Conservation (phyloP, 352 stramenopile genomes). For the Pythium utonaiense region DNA sequence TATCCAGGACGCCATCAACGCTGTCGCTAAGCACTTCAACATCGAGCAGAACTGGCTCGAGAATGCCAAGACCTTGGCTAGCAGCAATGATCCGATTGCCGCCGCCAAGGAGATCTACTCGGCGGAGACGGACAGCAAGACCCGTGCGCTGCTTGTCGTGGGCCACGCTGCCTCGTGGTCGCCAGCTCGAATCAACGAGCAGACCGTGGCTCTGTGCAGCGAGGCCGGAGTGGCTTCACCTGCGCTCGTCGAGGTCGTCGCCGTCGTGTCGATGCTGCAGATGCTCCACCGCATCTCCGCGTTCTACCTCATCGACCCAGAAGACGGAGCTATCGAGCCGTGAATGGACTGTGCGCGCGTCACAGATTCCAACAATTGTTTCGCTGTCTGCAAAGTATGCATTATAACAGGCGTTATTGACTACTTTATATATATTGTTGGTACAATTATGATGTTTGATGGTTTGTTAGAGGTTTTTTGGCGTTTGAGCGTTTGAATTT, state of each 20-base stretch:
- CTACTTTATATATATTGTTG: not conserved
- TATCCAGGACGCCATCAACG: slow-evolving; percentile 9
- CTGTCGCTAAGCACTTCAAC: slow-evolving; percentile 12
- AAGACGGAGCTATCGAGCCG: not conserved
- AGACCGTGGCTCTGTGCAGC: slow-evolving; percentile 6
- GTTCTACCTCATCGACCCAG: slow-evolving; percentile 16
- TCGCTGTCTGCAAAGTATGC: slow-evolving; percentile 6
- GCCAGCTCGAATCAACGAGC: slow-evolving; percentile 14
- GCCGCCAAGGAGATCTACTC: slow-evolving; percentile 5
- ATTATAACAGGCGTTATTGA: not conserved
- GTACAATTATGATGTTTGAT: not conserved
- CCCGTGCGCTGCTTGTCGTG: slow-evolving; percentile 16
- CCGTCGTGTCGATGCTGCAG: slow-evolving; percentile 18
- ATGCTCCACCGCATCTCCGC: slow-evolving; percentile 26
- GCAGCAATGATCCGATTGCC: slow-evolving; percentile 5
- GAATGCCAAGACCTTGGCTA: slow-evolving; percentile 4
- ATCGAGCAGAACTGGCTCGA: slow-evolving; percentile 1
- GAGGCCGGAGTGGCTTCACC: slow-evolving; percentile 7
- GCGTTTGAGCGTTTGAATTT: slow-evolving; percentile 26
- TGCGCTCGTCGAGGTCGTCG: slow-evolving; percentile 19
- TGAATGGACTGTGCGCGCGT: slow-evolving; percentile 10
- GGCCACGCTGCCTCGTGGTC: slow-evolving; percentile 19
- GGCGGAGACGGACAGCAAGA: slow-evolving; percentile 4
- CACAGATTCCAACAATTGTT: slow-evolving; percentile 5
- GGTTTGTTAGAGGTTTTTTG: not conserved